These are phyloP conservation scores for Asterionellopsis glacialis DNA, from an alignment of 108 stramenopile species.

Conservation along the genomic window DNA sequence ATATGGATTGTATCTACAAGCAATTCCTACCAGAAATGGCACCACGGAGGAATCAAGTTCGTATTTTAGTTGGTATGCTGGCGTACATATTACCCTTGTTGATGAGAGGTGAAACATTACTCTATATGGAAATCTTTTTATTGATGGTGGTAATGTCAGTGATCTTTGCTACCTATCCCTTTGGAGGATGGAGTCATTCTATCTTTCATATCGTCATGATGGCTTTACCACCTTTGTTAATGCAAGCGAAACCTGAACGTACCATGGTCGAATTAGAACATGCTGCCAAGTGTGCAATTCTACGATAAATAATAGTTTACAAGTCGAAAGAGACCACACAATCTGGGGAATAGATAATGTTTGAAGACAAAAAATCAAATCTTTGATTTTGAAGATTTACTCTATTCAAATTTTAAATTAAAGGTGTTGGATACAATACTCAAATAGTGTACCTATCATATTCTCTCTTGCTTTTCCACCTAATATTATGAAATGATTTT, in stretches of 20 bases:
- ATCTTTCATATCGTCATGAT: conserved; percentile 58
- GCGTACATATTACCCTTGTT: conserved; percentile 56
- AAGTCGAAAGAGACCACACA: no score
- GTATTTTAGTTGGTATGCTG: conserved; percentile 52
- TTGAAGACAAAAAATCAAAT: no score
- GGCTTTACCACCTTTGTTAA: conserved; percentile 43
- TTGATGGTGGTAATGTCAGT: conserved; percentile 24
- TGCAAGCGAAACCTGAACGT: conserved; percentile 6
- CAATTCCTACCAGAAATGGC: conserved; percentile 35
- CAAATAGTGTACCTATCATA: no score
- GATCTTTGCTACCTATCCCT: conserved; percentile 56
- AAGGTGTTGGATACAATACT: no score
- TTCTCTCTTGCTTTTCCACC: no score
- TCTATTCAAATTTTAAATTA: no score
- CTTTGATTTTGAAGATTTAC: no score
- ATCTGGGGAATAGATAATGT: no score
- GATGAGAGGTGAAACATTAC: conserved; percentile 18
- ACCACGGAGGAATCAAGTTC: conserved; percentile 50
- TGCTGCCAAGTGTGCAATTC: no score
- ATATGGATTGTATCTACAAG: conserved; percentile 50
- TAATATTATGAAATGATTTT: no score
- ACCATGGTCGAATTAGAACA: no score
- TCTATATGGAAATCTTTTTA: conserved; percentile 19
- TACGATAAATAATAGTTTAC: no score
- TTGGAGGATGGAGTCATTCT: conserved; percentile 77